Conservation (phyloP, 169 alveolate genomes). For the Plasmodium knowlesi region DNA sequence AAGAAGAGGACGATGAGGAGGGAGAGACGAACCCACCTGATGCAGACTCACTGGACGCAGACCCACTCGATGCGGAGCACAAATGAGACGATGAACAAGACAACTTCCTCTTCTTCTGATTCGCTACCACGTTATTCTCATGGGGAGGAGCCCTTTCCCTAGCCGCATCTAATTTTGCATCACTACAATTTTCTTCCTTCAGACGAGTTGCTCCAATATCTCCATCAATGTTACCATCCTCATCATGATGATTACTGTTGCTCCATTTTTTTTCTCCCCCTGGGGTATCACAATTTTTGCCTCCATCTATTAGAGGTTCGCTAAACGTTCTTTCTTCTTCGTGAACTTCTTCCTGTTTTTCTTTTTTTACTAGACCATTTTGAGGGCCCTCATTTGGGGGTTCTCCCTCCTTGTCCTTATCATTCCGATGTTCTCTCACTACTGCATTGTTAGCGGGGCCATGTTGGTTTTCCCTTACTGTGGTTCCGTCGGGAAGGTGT, state of each 20-base stretch:
- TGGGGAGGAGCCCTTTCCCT: background rate
- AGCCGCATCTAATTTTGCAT: background rate
- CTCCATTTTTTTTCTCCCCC: too few species aligned
- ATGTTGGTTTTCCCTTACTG: background rate
- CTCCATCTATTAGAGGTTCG: background rate
- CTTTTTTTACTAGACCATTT: background rate
- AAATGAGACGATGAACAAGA: slow-evolving; percentile 14
- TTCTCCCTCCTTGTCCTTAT: background rate
- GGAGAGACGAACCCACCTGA: background rate
- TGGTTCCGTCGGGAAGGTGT: background rate
- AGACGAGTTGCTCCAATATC: background rate
- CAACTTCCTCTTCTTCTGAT: background rate
- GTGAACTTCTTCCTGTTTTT: background rate
- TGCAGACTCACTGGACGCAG: background rate
- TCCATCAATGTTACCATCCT: background rate
- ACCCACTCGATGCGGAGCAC: background rate
- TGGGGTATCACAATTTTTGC: background rate
- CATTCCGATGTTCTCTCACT: slow-evolving; percentile 1
- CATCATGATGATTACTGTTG: too few species aligned
- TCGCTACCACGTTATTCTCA: background rate
- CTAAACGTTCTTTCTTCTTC: background rate
- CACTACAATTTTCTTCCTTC: background rate
- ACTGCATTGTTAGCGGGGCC: background rate
- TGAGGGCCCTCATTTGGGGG: slow-evolving; percentile 1
- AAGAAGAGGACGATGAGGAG: slow-evolving; percentile 6